These are phyloP conservation scores for Phyllachora maydis DNA, from an alignment of 2,329 filamentous ascomycete genomes.

Conservation along the genomic window DNA sequence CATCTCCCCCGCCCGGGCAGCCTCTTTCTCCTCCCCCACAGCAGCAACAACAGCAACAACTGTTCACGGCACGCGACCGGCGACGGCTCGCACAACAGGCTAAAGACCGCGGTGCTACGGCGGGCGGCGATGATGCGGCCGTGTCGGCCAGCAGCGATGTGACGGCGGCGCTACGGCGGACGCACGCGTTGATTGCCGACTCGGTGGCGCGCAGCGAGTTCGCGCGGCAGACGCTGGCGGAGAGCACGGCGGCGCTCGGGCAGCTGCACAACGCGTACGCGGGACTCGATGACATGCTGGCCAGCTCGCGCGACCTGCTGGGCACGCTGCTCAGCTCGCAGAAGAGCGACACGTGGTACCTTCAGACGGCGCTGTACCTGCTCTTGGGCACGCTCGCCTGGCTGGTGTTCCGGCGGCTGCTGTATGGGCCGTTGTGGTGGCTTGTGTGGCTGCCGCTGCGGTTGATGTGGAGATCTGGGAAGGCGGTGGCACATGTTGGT, in stretches of 20 bases:
- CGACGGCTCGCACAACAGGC: slow-evolving; percentile 9
- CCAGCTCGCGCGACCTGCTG: slow-evolving; percentile 54
- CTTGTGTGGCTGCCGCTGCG: slow-evolving; percentile 68
- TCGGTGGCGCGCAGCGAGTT: slow-evolving; percentile 78
- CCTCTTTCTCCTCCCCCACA: slow-evolving; percentile 5
- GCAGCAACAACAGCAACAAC: no score
- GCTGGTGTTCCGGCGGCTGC: slow-evolving; percentile 64
- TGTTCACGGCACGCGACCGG: slow-evolving; percentile 8
- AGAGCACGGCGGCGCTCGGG: slow-evolving; percentile 65
- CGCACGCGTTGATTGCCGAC: slow-evolving; percentile 67
- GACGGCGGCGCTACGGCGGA: slow-evolving; percentile 63
- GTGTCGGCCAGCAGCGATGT: slow-evolving; percentile 65
- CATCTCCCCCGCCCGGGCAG: slow-evolving; percentile 10
- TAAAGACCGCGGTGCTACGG: slow-evolving; percentile 13
- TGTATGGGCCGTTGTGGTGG: slow-evolving; percentile 88
- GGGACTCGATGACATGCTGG: slow-evolving; percentile 56
- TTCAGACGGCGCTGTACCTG: slow-evolving; percentile 75
- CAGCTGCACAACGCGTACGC: slow-evolving; percentile 67
- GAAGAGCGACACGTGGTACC: slow-evolving; percentile 96
- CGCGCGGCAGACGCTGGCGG: slow-evolving; percentile 69
- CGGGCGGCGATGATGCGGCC: slow-evolving; percentile 43
- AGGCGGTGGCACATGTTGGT: slow-evolving; percentile 25
- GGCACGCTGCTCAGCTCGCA: slow-evolving; percentile 65
- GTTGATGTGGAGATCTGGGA: slow-evolving; percentile 38
- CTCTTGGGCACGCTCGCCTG: slow-evolving; percentile 59